Evolutionary conservation across 345 rosid species (phyloP).

Genomic region (Sonneratia caseolaris): DNA sequence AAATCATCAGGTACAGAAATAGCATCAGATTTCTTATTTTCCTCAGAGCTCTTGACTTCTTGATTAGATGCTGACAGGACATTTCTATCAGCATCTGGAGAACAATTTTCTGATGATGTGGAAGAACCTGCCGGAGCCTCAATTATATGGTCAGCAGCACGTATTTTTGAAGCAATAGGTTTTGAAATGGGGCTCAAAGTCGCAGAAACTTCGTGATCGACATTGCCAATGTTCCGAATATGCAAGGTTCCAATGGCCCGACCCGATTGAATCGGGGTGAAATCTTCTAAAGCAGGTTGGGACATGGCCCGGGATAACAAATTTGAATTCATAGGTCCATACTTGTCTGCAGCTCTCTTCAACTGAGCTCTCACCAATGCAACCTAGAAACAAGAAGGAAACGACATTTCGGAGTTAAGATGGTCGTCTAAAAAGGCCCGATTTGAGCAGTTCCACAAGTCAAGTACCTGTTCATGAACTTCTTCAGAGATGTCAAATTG

Average conservation of each 20-base stretch:
- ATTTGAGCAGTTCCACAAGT: not conserved
- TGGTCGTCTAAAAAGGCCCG: not conserved
- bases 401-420: not conserved
- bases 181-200: not conserved
- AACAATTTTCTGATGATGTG: conserved; percentile 3
- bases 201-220: not conserved
- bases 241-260: conserved; percentile 18
- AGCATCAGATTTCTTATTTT: conserved; percentile 45
- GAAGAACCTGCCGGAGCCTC: not conserved
- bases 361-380: conserved; percentile 66
- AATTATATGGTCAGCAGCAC: not conserved
- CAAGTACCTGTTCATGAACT: conserved; percentile 69
- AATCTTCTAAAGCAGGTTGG: conserved; percentile 37
- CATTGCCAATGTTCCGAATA: conserved; percentile 16
- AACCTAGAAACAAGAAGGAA: conserved; percentile 34
- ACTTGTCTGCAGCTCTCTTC: conserved; percentile 67
- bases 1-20: conserved; percentile 64
- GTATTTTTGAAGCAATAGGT: not conserved
- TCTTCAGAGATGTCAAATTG: conserved; percentile 70
- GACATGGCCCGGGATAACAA: conserved; percentile 29
- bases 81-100: conserved; percentile 28
- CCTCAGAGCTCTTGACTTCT: conserved; percentile 32
- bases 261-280: conserved; percentile 7
- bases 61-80: not conserved
- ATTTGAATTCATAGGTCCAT: conserved; percentile 46